Conservation (phyloP, 345 rosid genomes). For the Excoecaria cochinchinensis region DNA sequence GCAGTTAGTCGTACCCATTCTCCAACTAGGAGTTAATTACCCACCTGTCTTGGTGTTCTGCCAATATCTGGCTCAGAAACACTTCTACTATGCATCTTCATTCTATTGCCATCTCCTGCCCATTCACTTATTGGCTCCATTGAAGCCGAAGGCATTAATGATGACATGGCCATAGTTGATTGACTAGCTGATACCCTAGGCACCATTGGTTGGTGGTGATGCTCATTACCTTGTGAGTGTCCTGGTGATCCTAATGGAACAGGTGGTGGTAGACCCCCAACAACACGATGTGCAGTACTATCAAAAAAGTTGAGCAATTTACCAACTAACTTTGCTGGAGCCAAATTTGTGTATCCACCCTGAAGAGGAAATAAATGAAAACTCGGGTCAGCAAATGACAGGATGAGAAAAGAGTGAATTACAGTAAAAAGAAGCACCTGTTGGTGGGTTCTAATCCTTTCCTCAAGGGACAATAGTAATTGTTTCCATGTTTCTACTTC, state of each 20-base stretch:
- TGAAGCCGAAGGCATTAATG: conserved; percentile 65
- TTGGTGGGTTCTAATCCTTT: conserved; percentile 67
- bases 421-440: conserved; percentile 44
- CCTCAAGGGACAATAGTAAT: conserved; percentile 59
- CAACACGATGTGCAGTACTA: conserved; percentile 76
- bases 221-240: conserved; percentile 40
- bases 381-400: neutral
- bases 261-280: conserved; percentile 75
- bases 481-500: conserved; percentile 73
- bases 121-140: conserved; percentile 73
- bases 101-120: conserved; percentile 56
- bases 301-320: conserved; percentile 77
- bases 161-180: conserved; percentile 73
- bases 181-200: conserved; percentile 66
- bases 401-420: neutral
- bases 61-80: conserved; percentile 84
- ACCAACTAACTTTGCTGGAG: conserved; percentile 70
- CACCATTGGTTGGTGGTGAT: conserved; percentile 38
- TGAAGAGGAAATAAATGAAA: conserved; percentile 31
- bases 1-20: neutral
- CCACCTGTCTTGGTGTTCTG: conserved; percentile 76
- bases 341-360: conserved; percentile 82
- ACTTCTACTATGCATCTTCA: conserved; percentile 66
- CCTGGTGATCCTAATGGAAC: conserved; percentile 44
- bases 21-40: conserved; percentile 9